A percentile compares a stretch with the other conserved stretches of the same genome.
These are phyloP conservation scores for Viridothelium virens DNA, from an alignment of 495 filamentous ascomycete genomes.

Conservation along the genomic window DNA sequence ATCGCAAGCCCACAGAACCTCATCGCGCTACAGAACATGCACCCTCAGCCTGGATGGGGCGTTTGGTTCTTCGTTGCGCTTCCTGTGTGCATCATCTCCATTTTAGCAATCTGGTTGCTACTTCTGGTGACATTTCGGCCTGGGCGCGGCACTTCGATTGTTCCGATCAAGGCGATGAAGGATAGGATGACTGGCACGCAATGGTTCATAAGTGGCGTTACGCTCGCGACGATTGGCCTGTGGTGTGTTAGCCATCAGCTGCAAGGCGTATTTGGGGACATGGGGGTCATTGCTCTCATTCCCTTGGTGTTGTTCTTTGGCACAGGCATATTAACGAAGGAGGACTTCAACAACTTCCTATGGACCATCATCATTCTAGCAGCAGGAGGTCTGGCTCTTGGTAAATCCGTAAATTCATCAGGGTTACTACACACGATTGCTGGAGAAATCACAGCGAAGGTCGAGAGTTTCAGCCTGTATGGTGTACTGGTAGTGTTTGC, in stretches of 20 bases:
- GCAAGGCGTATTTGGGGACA: slow-evolving; percentile 82
- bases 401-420: slow-evolving; percentile 88
- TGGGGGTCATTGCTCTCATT: slow-evolving; percentile 97
- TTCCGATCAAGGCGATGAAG: slow-evolving; percentile 79
- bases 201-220: slow-evolving; percentile 83
- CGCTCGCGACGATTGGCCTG: slow-evolving; percentile 75
- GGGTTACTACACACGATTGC: slow-evolving; percentile 90
- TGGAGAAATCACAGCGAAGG: slow-evolving; percentile 56
- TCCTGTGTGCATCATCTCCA: slow-evolving; percentile 83
- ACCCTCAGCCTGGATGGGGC: slow-evolving; percentile 79
- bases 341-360: slow-evolving; percentile 99
- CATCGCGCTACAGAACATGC: slow-evolving; percentile 92
- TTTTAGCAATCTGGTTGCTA: slow-evolving; percentile 82
- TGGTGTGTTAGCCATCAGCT: slow-evolving; percentile 92
- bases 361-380: slow-evolving; percentile 99
- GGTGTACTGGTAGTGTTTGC: slow-evolving; percentile 81
- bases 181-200: slow-evolving; percentile 84
- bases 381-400: slow-evolving; percentile 84
- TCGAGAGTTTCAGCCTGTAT: slow-evolving; percentile 77
- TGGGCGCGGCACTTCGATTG: slow-evolving; percentile 75
- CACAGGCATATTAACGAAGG: slow-evolving; percentile 93
- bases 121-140: slow-evolving; percentile 79
- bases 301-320: slow-evolving; percentile 95
- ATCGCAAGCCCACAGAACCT: slow-evolving; percentile 98
- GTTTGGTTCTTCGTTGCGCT: slow-evolving; percentile 95